A percentile compares a stretch with the other conserved stretches of the same genome.
Conservation (phyloP, 2,329 filamentous ascomycete species). For the Paecilomyces sp. region DNA sequence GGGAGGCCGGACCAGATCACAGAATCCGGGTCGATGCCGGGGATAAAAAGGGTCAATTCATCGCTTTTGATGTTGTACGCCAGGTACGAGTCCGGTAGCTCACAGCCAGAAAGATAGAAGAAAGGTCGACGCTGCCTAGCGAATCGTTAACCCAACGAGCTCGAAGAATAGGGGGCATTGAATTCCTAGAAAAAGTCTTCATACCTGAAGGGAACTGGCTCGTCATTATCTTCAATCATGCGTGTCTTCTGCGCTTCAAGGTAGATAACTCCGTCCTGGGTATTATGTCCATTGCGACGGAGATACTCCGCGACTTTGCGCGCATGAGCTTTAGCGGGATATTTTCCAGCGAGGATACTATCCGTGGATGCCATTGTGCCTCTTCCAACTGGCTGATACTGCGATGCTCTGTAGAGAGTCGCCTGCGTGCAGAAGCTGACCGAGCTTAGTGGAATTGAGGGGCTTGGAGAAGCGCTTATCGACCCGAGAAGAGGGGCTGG, state of each 20-base stretch:
- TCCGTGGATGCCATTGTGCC: constrained; percentile 24
- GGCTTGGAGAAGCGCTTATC: not conserved
- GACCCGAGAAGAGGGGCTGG: not conserved
- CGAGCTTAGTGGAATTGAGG: not conserved
- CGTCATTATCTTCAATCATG: constrained; percentile 85
- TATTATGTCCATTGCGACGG: constrained; percentile 54
- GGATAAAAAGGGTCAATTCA: constrained; percentile 81
- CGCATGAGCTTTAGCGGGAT: constrained; percentile 82
- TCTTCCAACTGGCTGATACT: not conserved
- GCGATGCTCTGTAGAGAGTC: not conserved
- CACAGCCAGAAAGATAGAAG: constrained; percentile 87
- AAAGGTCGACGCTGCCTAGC: constrained; percentile 80
- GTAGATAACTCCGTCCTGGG: constrained; percentile 66
- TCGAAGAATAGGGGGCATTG: not conserved
- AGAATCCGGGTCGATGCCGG: constrained; percentile 74
- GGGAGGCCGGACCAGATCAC: constrained; percentile 94
- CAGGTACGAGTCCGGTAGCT: constrained; percentile 70
- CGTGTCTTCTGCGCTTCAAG: constrained; percentile 76
- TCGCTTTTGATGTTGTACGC: constrained; percentile 70
- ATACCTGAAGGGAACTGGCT: constrained; percentile 71
- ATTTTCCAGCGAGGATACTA: constrained; percentile 49
- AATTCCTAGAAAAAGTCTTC: not conserved
- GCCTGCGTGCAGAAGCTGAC: not conserved
- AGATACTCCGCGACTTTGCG: constrained; percentile 76
- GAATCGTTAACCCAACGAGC: not conserved